Percentiles rank a stretch among this genome's conserved stretches.
Evolutionary conservation across 768 basidiomycete genomes (phyloP).

Genomic region (Pleurotus tuoliensis): DNA sequence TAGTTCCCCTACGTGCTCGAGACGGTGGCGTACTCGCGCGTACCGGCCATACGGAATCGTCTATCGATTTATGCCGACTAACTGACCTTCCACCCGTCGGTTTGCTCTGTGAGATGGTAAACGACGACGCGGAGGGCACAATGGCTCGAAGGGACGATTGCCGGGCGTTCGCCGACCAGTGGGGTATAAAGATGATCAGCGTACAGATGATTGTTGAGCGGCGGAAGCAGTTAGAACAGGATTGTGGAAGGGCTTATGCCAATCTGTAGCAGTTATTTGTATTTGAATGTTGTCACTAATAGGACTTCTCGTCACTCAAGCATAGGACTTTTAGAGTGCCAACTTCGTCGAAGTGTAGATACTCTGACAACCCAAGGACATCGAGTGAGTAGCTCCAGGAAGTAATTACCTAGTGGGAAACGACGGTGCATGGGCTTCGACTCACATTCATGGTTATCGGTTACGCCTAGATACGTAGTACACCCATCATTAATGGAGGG

Average conservation of each 20-base stretch:
- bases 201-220: conserved; percentile 76
- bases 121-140: conserved; percentile 80
- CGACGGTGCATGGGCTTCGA: no score
- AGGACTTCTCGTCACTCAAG: no score
- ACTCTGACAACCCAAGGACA: no score
- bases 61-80: conserved; percentile 80
- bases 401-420: no score
- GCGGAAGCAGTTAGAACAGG: conserved; percentile 26
- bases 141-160: conserved; percentile 98
- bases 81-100: conserved; percentile 70
- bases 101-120: conserved; percentile 92
- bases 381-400: no score
- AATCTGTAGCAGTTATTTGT: neutral
- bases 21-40: conserved; percentile 83
- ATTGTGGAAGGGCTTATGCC: neutral
- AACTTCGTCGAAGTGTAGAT: no score
- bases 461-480: no score
- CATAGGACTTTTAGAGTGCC: no score
- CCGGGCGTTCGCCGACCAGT: conserved; percentile 82
- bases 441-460: no score
- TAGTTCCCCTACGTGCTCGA: conserved; percentile 89
- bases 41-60: conserved; percentile 91
- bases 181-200: conserved; percentile 92
- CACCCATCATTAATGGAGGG: no score
- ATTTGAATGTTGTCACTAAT: neutral